Evolutionary conservation across 768 basidiomycete species (phyloP).

Genomic region (Boletus subcaerulescens): DNA sequence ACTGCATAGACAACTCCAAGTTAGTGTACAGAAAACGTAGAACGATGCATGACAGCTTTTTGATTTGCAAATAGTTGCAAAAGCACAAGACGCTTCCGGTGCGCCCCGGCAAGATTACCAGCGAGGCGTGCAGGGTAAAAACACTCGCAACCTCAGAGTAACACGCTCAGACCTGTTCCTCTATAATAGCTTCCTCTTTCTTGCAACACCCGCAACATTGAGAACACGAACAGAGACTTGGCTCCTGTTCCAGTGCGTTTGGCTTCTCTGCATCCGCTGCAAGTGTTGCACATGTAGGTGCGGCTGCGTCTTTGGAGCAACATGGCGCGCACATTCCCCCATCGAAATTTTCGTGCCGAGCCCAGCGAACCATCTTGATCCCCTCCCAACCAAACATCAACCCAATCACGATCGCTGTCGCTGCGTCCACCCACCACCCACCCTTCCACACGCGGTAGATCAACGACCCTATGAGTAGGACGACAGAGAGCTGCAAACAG

Average conservation of each 20-base stretch:
- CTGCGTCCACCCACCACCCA: constrained; percentile 50
- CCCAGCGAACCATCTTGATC: constrained; percentile 42
- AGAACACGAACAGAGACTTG: background rate
- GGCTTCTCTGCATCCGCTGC: constrained; percentile 1
- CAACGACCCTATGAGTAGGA: constrained; percentile 41
- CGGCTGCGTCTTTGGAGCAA: background rate
- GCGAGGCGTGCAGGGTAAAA: background rate
- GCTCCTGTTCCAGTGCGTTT: background rate
- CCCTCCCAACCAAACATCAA: constrained; percentile 46
- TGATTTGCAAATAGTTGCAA: no score
- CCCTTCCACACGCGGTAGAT: constrained; percentile 40
- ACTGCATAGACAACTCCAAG: no score
- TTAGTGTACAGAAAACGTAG: no score
- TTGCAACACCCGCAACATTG: background rate
- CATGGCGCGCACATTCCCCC: constrained; percentile 37
- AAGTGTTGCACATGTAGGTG: background rate
- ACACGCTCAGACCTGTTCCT: constrained; percentile 7
- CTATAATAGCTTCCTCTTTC: background rate
- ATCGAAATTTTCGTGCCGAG: constrained; percentile 31
- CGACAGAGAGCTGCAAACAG: constrained; percentile 42
- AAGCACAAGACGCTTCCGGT: no score
- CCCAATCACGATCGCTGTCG: constrained; percentile 40
- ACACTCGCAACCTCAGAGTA: background rate
- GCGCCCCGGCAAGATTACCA: no score
- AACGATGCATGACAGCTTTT: no score